These are phyloP conservation scores for Euphorbia pulcherrima DNA, from an alignment of 345 rosid genomes.

Conservation along the genomic window DNA sequence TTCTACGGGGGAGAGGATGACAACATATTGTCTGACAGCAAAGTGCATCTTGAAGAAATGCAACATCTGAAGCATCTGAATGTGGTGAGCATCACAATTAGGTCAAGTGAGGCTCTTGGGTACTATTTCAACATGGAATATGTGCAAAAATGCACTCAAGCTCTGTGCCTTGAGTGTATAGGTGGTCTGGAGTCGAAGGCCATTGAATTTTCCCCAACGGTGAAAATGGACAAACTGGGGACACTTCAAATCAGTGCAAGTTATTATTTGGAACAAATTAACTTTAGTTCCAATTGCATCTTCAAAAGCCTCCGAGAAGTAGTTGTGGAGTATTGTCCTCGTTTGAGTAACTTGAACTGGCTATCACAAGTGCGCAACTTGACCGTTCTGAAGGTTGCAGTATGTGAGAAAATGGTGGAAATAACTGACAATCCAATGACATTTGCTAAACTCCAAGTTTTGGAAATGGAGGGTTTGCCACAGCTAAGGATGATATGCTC, in stretches of 20 bases:
- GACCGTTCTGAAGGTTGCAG: background rate
- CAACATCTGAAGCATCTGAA: slow-evolving; percentile 9
- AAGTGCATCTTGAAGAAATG: slow-evolving; percentile 22
- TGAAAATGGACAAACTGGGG: background rate
- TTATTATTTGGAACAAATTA: background rate
- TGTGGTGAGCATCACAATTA: slow-evolving; percentile 6
- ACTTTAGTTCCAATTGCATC: background rate
- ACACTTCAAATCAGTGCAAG: background rate
- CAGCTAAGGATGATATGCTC: background rate
- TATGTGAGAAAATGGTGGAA: too few relatives aligned
- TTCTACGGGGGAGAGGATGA: background rate
- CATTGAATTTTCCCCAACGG: background rate
- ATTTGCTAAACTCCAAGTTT: background rate
- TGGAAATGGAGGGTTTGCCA: background rate
- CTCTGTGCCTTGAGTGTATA: background rate
- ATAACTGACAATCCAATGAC: background rate
- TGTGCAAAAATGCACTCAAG: background rate
- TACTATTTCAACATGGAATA: background rate
- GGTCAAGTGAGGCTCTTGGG: background rate
- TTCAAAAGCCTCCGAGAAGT: background rate
- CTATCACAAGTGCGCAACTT: background rate
- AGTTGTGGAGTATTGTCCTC: background rate
- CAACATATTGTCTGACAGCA: slow-evolving; percentile 3
- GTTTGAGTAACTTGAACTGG: background rate
- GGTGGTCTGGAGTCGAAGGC: background rate